Percentiles rank a stretch among this genome's conserved stretches.
phyloP scores from a whole-genome alignment of 352 stramenopile genomes.

The Pythium dissimile region DNA sequence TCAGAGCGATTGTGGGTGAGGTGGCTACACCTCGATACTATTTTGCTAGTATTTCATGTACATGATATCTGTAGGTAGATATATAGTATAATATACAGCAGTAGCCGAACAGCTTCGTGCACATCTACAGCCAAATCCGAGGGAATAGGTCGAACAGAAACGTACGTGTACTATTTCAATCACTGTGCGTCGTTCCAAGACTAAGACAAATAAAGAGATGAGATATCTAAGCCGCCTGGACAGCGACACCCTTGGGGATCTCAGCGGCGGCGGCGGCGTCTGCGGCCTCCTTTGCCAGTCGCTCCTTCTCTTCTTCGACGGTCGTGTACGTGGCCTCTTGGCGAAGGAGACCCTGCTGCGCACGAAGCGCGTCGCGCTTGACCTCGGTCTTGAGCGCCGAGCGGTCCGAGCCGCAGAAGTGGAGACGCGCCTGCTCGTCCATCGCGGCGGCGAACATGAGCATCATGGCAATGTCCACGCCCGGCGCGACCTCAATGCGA shows the following conservation, averaged over 20 bases:
- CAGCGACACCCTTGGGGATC: not conserved
- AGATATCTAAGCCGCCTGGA: no score
- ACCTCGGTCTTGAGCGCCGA: constrained; percentile 4
- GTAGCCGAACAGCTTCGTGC: no score
- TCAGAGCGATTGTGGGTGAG: no score
- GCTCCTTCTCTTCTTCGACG: not conserved
- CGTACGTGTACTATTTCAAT: no score
- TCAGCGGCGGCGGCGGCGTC: not conserved
- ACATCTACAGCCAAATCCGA: no score
- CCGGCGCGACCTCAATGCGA: constrained; percentile 5
- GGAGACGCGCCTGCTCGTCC: constrained; percentile 8
- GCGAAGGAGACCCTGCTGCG: not conserved
- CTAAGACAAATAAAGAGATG: no score
- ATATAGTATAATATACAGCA: no score
- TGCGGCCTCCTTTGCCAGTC: not conserved
- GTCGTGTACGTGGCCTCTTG: not conserved
- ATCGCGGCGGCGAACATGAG: constrained; percentile 9
- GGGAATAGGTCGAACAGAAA: no score
- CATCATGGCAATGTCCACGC: constrained; percentile 10
- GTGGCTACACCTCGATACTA: no score
- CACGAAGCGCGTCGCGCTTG: not conserved
- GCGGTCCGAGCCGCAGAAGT: constrained; percentile 1
- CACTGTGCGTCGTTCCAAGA: no score
- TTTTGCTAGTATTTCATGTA: no score
- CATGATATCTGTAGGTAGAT: no score